Evolutionary conservation across 345 rosid species (phyloP).

Genomic region (Populus davidiana): DNA sequence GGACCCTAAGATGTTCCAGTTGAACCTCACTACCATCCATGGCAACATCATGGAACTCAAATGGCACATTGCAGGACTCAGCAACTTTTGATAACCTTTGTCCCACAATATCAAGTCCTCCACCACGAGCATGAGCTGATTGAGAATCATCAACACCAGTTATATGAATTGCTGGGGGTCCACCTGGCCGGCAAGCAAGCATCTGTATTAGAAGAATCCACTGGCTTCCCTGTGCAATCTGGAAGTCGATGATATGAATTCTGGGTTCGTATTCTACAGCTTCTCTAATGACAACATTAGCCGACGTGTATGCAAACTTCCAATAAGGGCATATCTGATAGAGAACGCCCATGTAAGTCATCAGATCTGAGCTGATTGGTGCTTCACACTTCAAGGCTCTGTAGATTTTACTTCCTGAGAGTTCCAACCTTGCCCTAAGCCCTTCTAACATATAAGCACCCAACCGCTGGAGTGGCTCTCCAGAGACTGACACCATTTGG

Average conservation of each 20-base stretch:
- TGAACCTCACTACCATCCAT: slow-evolving; percentile 68
- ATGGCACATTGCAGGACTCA: slow-evolving; percentile 48
- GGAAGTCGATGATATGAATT: slow-evolving; percentile 86
- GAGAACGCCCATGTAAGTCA: slow-evolving; percentile 88
- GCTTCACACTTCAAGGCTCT: slow-evolving; percentile 71
- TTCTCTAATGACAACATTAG: slow-evolving; percentile 68
- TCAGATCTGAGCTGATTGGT: slow-evolving; percentile 78
- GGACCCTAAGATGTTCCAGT: slow-evolving; percentile 53
- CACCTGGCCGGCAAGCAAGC: slow-evolving; percentile 63
- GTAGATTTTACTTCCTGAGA: slow-evolving; percentile 85
- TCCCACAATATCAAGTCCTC: slow-evolving; percentile 75
- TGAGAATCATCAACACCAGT: slow-evolving; percentile 95
- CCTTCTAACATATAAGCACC: slow-evolving; percentile 95
- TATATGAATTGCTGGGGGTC: slow-evolving; percentile 64
- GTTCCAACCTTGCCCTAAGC: slow-evolving; percentile 82
- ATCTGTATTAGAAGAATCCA: slow-evolving; percentile 56
- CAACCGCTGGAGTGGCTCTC: slow-evolving; percentile 74
- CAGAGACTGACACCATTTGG: slow-evolving; percentile 82
- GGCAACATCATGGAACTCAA: slow-evolving; percentile 74
- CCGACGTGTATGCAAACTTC: slow-evolving; percentile 79
- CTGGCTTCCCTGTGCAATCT: slow-evolving; percentile 87
- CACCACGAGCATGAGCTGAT: slow-evolving; percentile 87
- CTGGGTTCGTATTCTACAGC: slow-evolving; percentile 55
- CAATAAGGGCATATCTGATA: slow-evolving; percentile 80
- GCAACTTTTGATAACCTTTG: slow-evolving; percentile 54